Base-by-base conservation (phyloP, 2,329 filamentous ascomycete species). In the Ilyonectria destructans region DNA sequence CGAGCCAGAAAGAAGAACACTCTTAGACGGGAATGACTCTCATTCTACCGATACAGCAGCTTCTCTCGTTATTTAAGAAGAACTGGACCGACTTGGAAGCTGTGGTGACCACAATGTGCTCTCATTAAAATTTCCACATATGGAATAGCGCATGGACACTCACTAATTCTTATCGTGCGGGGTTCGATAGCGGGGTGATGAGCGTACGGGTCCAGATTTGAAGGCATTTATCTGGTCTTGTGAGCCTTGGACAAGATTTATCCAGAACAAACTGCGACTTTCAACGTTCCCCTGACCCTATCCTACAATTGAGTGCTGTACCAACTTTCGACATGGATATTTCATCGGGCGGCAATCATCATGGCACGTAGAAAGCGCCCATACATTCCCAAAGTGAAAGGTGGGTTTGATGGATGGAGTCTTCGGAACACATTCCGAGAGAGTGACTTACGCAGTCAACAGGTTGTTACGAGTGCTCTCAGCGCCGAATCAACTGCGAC, bases 281-380 rank as follows among this genome's bases (percentile, higher is more conserved):
- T 8, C 10, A 15, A 26, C 19, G 13, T 26, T 6, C 12, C 5
- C 45, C 19, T 15, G 8, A 3, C 21, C 7, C 5, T 43, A 43
- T 4, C 15, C 17, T n/a, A n/a, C 17, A 43, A 43, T 8, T 43
- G 15, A 15, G 40, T 31, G 15, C 23, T 51, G 23, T 51, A 23
- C 23, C 9, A 17, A 8, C 5, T 17, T 7, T 26, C 10, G 57
- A 37, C 29, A 57, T 57, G 57, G 12, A 49, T 5, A 9, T 12
- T 23, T 4, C 29, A 21, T 26, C 13, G 23, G 7, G 10, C 9
- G 29, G n/a, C 29, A 10, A 56, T 7, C n/a, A 56, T 7, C n/a
- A 66, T 66, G 63, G 33, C 52, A 33, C 63, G 58, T 35, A 57
- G 58, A 66, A 66, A 66, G 43, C 63, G 63, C 17, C 52, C 63